Conservation (phyloP, 2,329 filamentous ascomycete genomes). For the Diplocarpon mali region DNA sequence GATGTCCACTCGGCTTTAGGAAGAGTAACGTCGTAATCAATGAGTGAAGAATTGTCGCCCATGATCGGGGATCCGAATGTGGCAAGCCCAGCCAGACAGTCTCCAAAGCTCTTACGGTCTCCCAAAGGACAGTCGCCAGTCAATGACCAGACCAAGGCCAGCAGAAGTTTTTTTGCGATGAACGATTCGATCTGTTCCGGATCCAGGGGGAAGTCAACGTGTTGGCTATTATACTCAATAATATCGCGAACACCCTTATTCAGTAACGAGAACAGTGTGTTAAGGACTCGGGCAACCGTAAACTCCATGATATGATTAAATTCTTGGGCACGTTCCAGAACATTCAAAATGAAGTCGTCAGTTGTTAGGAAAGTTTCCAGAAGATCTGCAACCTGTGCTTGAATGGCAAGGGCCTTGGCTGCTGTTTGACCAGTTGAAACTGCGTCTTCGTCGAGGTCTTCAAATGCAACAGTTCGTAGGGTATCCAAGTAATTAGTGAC, state of each 20-base stretch:
- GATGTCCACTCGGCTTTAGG: conserved; percentile 81
- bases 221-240: conserved; percentile 91
- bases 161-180: conserved; percentile 83
- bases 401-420: conserved; percentile 67
- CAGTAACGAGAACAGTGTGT: conserved; percentile 86
- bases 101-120: conserved; percentile 83
- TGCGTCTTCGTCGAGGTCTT: conserved; percentile 90
- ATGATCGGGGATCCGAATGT: conserved; percentile 77
- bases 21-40: conserved; percentile 86
- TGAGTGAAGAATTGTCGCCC: conserved; percentile 70
- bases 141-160: conserved; percentile 90
- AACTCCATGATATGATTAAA: conserved; percentile 99
- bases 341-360: conserved; percentile 71
- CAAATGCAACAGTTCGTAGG: conserved; percentile 73
- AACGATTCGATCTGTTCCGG: conserved; percentile 82
- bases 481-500: conserved; percentile 81
- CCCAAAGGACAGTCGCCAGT: conserved; percentile 85
- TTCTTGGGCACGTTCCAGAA: conserved; percentile 60
- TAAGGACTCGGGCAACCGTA: conserved; percentile 79
- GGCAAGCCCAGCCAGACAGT: conserved; percentile 70
- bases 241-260: conserved; percentile 90
- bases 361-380: conserved; percentile 64
- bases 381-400: conserved; percentile 69
- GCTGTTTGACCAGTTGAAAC: conserved; percentile 65
- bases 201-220: conserved; percentile 87